Evolutionary conservation across 768 basidiomycete genomes (phyloP), one percentile per base, ranked within the genome.

Genomic region (Xerocomellus intermedius): DNA sequence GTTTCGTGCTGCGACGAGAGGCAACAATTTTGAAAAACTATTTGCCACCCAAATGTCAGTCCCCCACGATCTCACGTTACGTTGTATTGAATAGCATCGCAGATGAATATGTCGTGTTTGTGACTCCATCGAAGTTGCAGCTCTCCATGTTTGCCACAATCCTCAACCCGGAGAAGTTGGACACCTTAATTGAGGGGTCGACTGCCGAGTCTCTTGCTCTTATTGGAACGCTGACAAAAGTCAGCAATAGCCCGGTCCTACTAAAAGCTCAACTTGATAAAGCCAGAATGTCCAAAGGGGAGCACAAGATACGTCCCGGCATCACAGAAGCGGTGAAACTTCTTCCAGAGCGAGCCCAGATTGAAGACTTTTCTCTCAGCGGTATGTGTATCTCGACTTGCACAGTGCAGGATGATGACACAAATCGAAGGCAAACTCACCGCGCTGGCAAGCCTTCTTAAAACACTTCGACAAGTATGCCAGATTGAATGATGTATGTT

Each of bases 81-180:
- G 55, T 28, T 57, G 37, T 32, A 4, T 26, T 59, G 39, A 55
- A 41, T 42, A 17, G 21, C 17, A 26, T 41, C 9, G 8, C 59
- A 98, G 96, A 91, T 66, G 97, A 99, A 84, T 98, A 96, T 67
- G 89, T 96, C n/a, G 86, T 98, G n/a, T 98, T 98, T 69, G 79
- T 97, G 30, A 85, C 86, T 6, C 96, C 97, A 0, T 94, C 94
- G 1, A 46, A 73, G n/a, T 73, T 97, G 17, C 96, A 99, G 63
- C 70, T 91, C 7, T 76, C 82, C 13, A 87, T 98, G 63, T 93
- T 94, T 64, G 74, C 77, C 10, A 84, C 79, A 41, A 84, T 98
- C 12, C 80, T 99, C 8, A 78, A 83, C 28, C 84, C 86, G 0
- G 83, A 85, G 48, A 83, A 83, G 54, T 70, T 94, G 26, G 83